Evolutionary conservation across 2,329 filamentous ascomycete species (phyloP).

Genomic region (Capronia americana): DNA sequence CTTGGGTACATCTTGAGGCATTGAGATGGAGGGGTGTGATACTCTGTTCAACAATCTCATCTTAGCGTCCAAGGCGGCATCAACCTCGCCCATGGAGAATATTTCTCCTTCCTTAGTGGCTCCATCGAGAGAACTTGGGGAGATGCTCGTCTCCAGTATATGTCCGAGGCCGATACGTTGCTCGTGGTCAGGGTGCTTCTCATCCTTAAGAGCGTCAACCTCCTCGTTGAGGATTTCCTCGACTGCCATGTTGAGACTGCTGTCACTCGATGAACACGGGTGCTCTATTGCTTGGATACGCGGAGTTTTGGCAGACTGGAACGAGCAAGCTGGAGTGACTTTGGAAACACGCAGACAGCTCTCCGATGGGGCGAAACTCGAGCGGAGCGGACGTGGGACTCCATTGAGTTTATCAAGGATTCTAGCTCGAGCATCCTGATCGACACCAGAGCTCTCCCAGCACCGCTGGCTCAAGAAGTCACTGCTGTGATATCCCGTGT

Average conservation of each 20-base stretch:
- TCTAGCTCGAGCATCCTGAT: not conserved
- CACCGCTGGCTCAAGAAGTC: not conserved
- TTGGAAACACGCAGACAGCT: not conserved
- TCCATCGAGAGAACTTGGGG: not conserved
- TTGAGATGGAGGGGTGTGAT: not conserved
- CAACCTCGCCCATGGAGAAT: not conserved
- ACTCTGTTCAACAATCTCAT: constrained; percentile 48
- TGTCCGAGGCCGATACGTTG: not conserved
- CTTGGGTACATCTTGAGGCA: not conserved
- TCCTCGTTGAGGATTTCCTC: not conserved
- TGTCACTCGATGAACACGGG: not conserved
- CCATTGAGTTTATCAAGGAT: not conserved
- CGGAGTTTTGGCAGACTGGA: not conserved
- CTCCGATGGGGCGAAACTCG: not conserved
- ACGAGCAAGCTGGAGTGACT: not conserved
- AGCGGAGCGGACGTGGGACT: not conserved
- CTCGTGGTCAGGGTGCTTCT: not conserved
- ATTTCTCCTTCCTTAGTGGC: not conserved
- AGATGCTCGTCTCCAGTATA: not conserved
- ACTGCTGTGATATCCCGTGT: not conserved
- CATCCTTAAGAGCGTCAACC: not conserved
- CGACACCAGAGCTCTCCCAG: not conserved
- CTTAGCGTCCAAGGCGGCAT: constrained; percentile 39
- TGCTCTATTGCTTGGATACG: not conserved
- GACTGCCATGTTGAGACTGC: not conserved